Base-by-base conservation (phyloP, 2,329 filamentous ascomycete genomes). In the Clonostachys chloroleuca region DNA sequence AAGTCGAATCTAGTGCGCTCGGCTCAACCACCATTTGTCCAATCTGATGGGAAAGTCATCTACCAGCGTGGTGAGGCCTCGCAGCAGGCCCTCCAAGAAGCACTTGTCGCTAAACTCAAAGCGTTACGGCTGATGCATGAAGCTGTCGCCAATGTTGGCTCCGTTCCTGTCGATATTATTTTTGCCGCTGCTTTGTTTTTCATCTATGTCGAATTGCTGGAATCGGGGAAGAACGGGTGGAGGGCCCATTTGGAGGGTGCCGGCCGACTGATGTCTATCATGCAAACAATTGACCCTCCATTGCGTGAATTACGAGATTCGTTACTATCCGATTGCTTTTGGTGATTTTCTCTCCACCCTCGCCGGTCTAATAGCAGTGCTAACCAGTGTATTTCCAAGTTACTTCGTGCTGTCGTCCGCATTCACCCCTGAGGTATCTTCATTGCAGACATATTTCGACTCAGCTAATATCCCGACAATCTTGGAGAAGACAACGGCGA, bases 171-270 rank as follows among this genome's bases (percentile, higher is more conserved):
- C 13, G 69, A 72, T 41, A 64, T 72, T 10, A 59, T 74, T 4
- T 61, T 77, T 4, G 69, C 73, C 2, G 69, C 73, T 0, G 69
- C 73, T 4, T 60, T 75, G 16, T 75, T 77, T 56, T 70, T 77
- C 52, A 64, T 78, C 59, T 74, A 76, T 50, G 62, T 77, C 44
- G 70, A 78, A 58, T 60, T 77, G 43, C 72, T 77, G 44, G 73
- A 76, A 57, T 72, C 70, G 13, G 72, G 72, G 2, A 72, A 67
- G 52, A 65, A 72, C 36, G 69, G 68, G 12, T 76, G 73, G 73
- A 69, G 66, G 42, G 65, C 67, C 13, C 74, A 77, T 48, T 62
- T 77, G 18, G 65, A 74, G 44, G 73, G 70, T 3, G 73, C 72
- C 3, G 66, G 65, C 5, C 61, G 60, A 20, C 69, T 77, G 40